Evolutionary conservation across 495 filamentous ascomycete species (phyloP).

Genomic region (Tuber indicum): DNA sequence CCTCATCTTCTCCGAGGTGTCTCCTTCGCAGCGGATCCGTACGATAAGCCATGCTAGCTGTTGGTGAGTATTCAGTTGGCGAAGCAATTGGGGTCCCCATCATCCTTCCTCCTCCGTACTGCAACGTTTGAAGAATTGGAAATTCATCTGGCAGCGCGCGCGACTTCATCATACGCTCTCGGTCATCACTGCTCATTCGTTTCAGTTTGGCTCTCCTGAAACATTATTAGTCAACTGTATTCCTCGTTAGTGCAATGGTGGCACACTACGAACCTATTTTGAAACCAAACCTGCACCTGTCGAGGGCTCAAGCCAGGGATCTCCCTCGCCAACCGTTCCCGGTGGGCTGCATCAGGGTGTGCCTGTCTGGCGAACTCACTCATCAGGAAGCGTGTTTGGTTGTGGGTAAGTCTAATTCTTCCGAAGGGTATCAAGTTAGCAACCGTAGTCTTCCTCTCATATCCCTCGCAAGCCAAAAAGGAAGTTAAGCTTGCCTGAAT

Average conservation of each 20-base stretch:
- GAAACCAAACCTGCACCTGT: slow-evolving; percentile 98
- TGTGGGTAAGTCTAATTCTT: slow-evolving; percentile 73
- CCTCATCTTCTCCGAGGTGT: slow-evolving; percentile 40
- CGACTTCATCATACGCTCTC: slow-evolving; percentile 90
- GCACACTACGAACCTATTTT: slow-evolving; percentile 68
- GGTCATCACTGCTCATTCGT: slow-evolving; percentile 84
- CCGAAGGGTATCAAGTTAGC: slow-evolving; percentile 9
- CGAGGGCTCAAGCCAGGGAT: slow-evolving; percentile 89
- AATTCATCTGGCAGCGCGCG: slow-evolving; percentile 86
- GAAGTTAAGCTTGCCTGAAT: slow-evolving; percentile 61
- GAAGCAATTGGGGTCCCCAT: slow-evolving; percentile 42
- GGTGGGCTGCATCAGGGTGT: slow-evolving; percentile 88
- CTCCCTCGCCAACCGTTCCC: slow-evolving; percentile 80
- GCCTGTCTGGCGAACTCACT: slow-evolving; percentile 94
- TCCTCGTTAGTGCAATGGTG: slow-evolving; percentile 16
- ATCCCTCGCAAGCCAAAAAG: background rate
- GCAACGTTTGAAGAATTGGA: slow-evolving; percentile 81
- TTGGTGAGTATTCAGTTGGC: slow-evolving; percentile 42
- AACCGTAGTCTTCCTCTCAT: background rate
- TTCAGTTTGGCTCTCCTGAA: slow-evolving; percentile 88
- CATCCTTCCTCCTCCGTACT: slow-evolving; percentile 53
- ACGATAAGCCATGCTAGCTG: slow-evolving; percentile 34
- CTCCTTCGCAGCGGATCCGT: slow-evolving; percentile 35
- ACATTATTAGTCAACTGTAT: slow-evolving; percentile 22
- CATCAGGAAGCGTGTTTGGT: slow-evolving; percentile 94